These are phyloP conservation scores for Sporothrix brunneoviolacea DNA, from an alignment of 2,329 filamentous ascomycete species.

Conservation along the genomic window DNA sequence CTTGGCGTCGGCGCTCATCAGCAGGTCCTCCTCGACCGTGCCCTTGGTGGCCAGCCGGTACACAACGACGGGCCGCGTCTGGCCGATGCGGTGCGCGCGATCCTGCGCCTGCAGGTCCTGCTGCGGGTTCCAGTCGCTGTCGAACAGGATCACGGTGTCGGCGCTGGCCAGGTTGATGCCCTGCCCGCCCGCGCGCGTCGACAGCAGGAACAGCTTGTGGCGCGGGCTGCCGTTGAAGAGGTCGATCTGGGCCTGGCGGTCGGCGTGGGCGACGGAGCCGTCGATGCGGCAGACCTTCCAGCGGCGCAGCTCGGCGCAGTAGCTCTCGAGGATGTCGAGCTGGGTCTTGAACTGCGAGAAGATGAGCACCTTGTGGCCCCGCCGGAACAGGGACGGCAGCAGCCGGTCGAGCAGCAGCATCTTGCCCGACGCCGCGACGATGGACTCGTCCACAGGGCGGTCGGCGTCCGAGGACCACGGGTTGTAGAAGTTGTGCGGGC, in stretches of 20 bases:
- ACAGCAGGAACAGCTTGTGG: slow-evolving; percentile 75
- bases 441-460: slow-evolving; percentile 63
- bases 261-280: slow-evolving; percentile 70
- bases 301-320: slow-evolving; percentile 66
- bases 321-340: slow-evolving; percentile 83
- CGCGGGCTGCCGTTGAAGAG: slow-evolving; percentile 61
- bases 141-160: slow-evolving; percentile 88
- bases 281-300: slow-evolving; percentile 90
- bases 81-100: slow-evolving; percentile 88
- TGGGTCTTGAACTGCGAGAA: slow-evolving; percentile 97
- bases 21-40: slow-evolving; percentile 82
- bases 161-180: slow-evolving; percentile 91
- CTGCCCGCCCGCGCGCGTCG: slow-evolving; percentile 85
- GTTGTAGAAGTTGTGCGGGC: slow-evolving; percentile 93
- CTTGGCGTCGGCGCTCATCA: slow-evolving; percentile 86
- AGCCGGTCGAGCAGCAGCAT: slow-evolving; percentile 91
- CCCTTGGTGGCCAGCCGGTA: slow-evolving; percentile 90
- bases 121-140: slow-evolving; percentile 89
- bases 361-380: slow-evolving; percentile 84
- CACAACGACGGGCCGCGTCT: slow-evolving; percentile 84
- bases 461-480: slow-evolving; percentile 59
- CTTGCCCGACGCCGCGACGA: slow-evolving; percentile 86
- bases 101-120: slow-evolving; percentile 96
- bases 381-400: slow-evolving; percentile 64
- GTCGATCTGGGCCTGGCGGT: slow-evolving; percentile 63